These are phyloP conservation scores for Lodderomyces oxycetoniae DNA, from an alignment of 1,139 yeast genomes.

Conservation along the genomic window DNA sequence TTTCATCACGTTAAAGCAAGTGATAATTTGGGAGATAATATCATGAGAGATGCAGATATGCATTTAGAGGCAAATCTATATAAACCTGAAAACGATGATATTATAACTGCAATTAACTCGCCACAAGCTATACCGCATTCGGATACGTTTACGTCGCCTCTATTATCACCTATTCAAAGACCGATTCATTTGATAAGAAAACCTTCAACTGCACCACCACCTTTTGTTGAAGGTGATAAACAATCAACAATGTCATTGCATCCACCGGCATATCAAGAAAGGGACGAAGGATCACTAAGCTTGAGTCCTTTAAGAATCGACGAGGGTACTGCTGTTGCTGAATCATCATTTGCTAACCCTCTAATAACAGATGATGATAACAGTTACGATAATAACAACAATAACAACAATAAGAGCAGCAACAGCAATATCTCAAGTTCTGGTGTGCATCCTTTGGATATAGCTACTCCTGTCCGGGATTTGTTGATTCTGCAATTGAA, in stretches of 20 bases:
- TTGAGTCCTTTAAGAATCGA: conserved; percentile 16
- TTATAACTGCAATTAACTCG: conserved; percentile 38
- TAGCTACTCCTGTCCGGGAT: conserved; percentile 19
- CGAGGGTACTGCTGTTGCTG: conserved; percentile 8
- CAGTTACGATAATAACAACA: background rate
- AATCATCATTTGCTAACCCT: conserved; percentile 4
- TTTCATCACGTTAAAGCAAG: conserved; percentile 29
- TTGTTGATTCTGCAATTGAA: conserved; percentile 16
- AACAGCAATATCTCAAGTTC: background rate
- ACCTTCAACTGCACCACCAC: conserved; percentile 42
- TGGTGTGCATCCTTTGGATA: conserved; percentile 1
- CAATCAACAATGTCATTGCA: conserved; percentile 23
- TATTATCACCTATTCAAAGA: conserved; percentile 27
- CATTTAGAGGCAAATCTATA: conserved; percentile 59
- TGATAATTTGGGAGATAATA: conserved; percentile 17
- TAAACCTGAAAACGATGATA: conserved; percentile 41
- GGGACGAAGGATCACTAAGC: conserved; percentile 8
- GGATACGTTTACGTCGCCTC: conserved; percentile 36
- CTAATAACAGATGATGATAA: background rate
- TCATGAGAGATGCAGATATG: conserved; percentile 29
- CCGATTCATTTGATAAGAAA: conserved; percentile 34
- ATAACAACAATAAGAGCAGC: background rate
- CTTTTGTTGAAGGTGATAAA: conserved; percentile 32
- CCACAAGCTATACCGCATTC: conserved; percentile 57
- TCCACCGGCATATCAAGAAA: conserved; percentile 37